Conservation (phyloP, 169 alveolate genomes). For the Amoebophrya sp. region DNA sequence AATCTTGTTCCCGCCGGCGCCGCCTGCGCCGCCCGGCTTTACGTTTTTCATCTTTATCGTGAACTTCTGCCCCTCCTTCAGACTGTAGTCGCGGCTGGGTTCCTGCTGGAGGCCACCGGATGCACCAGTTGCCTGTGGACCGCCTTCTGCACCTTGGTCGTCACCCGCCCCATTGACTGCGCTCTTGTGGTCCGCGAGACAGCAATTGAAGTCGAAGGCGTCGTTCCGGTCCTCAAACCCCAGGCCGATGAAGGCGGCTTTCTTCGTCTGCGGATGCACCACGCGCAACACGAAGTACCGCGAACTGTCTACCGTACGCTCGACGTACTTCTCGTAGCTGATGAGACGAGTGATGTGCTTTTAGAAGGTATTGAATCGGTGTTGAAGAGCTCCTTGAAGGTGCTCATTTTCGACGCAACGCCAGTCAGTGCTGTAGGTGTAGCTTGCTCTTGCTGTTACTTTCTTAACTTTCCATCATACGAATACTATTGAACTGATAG, state of each 20-base stretch:
- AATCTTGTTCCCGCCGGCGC: neutral
- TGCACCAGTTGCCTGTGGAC: neutral
- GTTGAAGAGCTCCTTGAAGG: neutral
- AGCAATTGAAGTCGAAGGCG: neutral
- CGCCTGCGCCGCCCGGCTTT: neutral
- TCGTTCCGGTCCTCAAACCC: neutral
- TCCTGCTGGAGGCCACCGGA: neutral
- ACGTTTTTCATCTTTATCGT: neutral
- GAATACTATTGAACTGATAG: neutral
- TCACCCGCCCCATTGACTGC: too few species aligned
- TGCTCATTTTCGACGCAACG: neutral
- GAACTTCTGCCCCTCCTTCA: neutral
- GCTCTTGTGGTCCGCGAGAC: neutral
- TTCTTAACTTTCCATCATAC: too few species aligned
- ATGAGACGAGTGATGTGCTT: neutral
- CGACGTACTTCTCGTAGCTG: neutral
- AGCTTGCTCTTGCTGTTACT: too few species aligned
- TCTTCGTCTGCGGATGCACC: neutral
- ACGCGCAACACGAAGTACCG: neutral
- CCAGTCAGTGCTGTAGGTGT: neutral
- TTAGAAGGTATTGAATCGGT: neutral
- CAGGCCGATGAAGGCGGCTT: neutral
- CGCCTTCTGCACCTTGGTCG: neutral
- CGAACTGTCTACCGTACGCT: neutral
- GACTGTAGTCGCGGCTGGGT: too few species aligned